A percentile compares a stretch with the other conserved stretches of the same genome.
phyloP scores from a whole-genome alignment of 108 stramenopile species.

The Conticribra weissflogii region DNA sequence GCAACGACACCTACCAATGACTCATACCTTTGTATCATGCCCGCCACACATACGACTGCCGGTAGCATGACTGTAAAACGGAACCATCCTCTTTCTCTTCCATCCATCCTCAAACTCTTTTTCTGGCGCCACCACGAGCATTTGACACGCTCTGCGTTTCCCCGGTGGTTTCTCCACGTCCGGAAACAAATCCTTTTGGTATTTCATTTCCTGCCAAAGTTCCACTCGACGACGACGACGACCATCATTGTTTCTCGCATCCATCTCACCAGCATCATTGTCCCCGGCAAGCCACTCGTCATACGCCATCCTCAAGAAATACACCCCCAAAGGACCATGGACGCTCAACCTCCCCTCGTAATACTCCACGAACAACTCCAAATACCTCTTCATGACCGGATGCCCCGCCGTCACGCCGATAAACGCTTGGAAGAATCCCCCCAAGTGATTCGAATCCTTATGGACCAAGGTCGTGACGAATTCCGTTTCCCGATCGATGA shows the following conservation, averaged over 20 bases:
- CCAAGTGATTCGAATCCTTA: conserved; percentile 59
- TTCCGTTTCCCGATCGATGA: conserved; percentile 46
- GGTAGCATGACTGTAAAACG: conserved; percentile 72
- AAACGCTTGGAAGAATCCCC: conserved; percentile 83
- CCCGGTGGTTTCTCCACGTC: conserved; percentile 60
- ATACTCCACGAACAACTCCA: conserved; percentile 72
- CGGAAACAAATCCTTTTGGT: conserved; percentile 39
- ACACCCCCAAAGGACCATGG: conserved; percentile 70
- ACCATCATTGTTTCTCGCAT: conserved; percentile 3
- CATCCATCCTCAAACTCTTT: conserved; percentile 4
- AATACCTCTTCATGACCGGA: conserved; percentile 63
- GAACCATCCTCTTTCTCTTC: conserved; percentile 41
- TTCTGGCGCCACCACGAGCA: conserved; percentile 60
- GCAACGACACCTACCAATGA: too few species aligned
- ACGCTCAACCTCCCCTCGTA: conserved; percentile 57
- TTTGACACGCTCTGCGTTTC: conserved; percentile 72
- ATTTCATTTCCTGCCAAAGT: conserved; percentile 76
- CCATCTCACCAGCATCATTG: conserved; percentile 4
- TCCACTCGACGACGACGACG: too few species aligned
- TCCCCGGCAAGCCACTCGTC: conserved; percentile 51
- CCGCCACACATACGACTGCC: conserved; percentile 80
- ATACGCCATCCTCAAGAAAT: conserved; percentile 70
- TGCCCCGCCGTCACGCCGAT: conserved; percentile 58
- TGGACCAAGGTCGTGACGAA: conserved; percentile 79
- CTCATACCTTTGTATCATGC: conserved; percentile 37